phyloP scores from a whole-genome alignment of 2,329 filamentous ascomycete genomes.

The Fusarium dlaminii region DNA sequence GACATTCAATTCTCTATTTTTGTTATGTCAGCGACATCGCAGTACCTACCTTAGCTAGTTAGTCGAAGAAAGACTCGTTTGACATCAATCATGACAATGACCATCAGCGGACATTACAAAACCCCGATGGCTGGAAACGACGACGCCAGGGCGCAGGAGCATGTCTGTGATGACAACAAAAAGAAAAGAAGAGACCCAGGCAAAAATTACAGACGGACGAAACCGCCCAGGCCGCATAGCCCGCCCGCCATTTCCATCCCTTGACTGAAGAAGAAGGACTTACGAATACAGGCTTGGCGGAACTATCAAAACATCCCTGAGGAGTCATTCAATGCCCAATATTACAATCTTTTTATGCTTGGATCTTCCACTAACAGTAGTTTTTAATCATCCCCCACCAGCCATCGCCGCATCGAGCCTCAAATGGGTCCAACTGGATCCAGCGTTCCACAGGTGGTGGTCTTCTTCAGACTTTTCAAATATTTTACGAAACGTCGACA shows the following conservation, averaged over 20 bases:
- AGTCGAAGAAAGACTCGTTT: background rate
- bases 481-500: slow-evolving; percentile 7
- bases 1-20: background rate
- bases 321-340: background rate
- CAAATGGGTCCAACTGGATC: slow-evolving; percentile 19
- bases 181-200: slow-evolving; percentile 1
- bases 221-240: slow-evolving; percentile 2
- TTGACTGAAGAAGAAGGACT: background rate
- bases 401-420: slow-evolving; percentile 19
- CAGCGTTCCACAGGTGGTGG: slow-evolving; percentile 10
- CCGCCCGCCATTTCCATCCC: background rate
- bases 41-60: too few relatives aligned
- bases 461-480: slow-evolving; percentile 13
- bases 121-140: slow-evolving; percentile 9
- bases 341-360: slow-evolving; percentile 1
- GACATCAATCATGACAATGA: slow-evolving; percentile 11
- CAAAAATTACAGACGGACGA: slow-evolving; percentile 19
- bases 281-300: slow-evolving; percentile 10
- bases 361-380: slow-evolving; percentile 11
- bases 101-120: slow-evolving; percentile 10
- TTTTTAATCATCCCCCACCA: slow-evolving; percentile 19
- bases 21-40: slow-evolving; percentile 11
- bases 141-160: slow-evolving; percentile 31
- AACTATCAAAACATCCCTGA: slow-evolving; percentile 2
- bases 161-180: slow-evolving; percentile 3